These are phyloP conservation scores for Botrytis medusae DNA, from an alignment of 2,329 filamentous ascomycete genomes.

Conservation along the genomic window DNA sequence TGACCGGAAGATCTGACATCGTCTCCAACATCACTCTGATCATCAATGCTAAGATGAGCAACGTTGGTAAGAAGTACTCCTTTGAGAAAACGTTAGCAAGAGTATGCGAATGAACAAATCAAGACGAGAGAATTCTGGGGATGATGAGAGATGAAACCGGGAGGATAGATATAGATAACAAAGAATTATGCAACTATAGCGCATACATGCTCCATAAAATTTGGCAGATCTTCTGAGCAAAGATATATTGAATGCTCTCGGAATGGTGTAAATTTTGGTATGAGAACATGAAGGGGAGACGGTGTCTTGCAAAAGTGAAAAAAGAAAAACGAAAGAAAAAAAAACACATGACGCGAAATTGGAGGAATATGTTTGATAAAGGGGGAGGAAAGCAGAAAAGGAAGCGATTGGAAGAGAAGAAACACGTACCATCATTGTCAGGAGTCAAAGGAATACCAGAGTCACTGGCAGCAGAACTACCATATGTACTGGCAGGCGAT, in stretches of 20 bases:
- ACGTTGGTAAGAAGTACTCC: slow-evolving; percentile 23
- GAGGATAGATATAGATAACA: background rate
- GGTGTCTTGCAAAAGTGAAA: background rate
- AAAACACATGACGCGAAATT: background rate
- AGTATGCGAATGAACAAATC: background rate
- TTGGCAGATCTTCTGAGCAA: background rate
- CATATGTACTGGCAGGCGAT: slow-evolving; percentile 35
- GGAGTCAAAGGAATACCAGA: slow-evolving; percentile 29
- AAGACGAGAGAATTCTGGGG: background rate
- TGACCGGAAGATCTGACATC: slow-evolving; percentile 23
- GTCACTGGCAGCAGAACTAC: slow-evolving; percentile 31
- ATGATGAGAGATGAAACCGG: no score
- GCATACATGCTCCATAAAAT: background rate
- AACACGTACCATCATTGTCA: slow-evolving; percentile 28
- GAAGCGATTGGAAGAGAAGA: background rate
- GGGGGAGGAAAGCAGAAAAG: background rate
- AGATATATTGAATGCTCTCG: background rate
- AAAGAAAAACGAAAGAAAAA: no score
- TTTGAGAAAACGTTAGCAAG: slow-evolving; percentile 20
- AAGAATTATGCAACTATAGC: background rate
- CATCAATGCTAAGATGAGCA: slow-evolving; percentile 24
- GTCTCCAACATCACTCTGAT: slow-evolving; percentile 26
- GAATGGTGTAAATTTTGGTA: background rate
- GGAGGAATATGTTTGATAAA: background rate
- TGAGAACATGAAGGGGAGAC: background rate